These are phyloP conservation scores for Xylaria sp. DNA, from an alignment of 2,329 filamentous ascomycete species.

Conservation along the genomic window DNA sequence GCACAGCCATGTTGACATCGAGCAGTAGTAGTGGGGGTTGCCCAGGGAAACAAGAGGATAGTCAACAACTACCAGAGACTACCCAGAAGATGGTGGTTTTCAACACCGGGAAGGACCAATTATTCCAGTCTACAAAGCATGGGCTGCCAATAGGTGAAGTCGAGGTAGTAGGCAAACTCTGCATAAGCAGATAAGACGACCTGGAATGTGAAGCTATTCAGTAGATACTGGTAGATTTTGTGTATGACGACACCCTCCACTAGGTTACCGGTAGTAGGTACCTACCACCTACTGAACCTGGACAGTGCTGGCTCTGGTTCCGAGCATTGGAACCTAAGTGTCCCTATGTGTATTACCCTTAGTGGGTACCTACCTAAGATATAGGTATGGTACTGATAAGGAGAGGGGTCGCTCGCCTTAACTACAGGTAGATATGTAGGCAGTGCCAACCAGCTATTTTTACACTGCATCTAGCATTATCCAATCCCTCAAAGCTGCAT, in stretches of 20 bases:
- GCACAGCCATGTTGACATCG: slow-evolving; percentile 25
- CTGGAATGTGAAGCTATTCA: slow-evolving; percentile 19
- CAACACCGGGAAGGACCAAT: neutral
- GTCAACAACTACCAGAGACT: neutral
- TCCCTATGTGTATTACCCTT: neutral
- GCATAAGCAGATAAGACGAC: neutral
- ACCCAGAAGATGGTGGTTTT: neutral
- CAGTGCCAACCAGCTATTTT: neutral
- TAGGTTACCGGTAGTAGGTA: too few species aligned
- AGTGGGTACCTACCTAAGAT: neutral
- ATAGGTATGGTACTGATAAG: slow-evolving; percentile 4
- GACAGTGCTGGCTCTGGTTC: neutral
- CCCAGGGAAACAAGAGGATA: slow-evolving; percentile 4
- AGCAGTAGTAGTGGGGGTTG: neutral
- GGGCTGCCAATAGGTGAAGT: neutral
- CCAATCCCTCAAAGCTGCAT: neutral
- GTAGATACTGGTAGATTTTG: neutral
- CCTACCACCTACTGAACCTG: too few species aligned
- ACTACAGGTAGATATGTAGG: neutral
- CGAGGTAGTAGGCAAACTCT: neutral
- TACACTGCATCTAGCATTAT: neutral
- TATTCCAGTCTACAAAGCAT: neutral
- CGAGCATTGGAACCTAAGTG: too few species aligned
- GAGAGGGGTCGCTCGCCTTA: neutral
- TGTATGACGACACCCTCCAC: slow-evolving; percentile 25